phyloP scores from a whole-genome alignment of 495 filamentous ascomycete genomes.

The Xylaria curta region DNA sequence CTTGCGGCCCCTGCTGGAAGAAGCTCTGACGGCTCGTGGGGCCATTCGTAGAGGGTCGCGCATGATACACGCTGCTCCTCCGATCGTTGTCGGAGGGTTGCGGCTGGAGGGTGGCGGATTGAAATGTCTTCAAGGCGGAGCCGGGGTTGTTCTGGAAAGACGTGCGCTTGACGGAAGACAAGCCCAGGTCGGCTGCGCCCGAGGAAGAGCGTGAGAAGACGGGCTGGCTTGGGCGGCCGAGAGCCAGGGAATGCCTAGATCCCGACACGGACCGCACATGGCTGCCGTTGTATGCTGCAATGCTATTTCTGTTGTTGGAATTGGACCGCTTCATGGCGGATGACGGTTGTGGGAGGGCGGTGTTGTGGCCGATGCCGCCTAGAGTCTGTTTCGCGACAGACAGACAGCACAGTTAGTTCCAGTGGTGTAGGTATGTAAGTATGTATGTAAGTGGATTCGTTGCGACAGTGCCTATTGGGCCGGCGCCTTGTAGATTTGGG shows the following conservation, averaged over 20 bases:
- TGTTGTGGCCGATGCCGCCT: slow-evolving; percentile 76
- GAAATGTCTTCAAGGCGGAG: slow-evolving; percentile 58
- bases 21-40: slow-evolving; percentile 77
- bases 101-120: slow-evolving; percentile 48
- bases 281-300: slow-evolving; percentile 55
- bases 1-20: slow-evolving; percentile 82
- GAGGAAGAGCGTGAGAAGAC: slow-evolving; percentile 84
- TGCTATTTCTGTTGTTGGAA: slow-evolving; percentile 69
- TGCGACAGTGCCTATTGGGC: slow-evolving; percentile 27
- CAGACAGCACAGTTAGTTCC: slow-evolving; percentile 23
- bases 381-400: slow-evolving; percentile 64
- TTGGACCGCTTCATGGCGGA: slow-evolving; percentile 96
- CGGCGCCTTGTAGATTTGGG: slow-evolving; percentile 26
- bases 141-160: slow-evolving; percentile 79
- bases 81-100: slow-evolving; percentile 64
- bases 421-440: slow-evolving; percentile 17
- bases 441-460: slow-evolving; percentile 33
- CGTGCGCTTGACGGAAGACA: slow-evolving; percentile 85
- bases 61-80: slow-evolving; percentile 87
- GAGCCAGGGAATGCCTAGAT: slow-evolving; percentile 83
- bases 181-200: slow-evolving; percentile 74
- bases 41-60: slow-evolving; percentile 60
- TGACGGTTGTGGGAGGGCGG: slow-evolving; percentile 84
- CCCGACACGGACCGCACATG: slow-evolving; percentile 81
- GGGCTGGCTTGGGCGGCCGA: slow-evolving; percentile 79